phyloP scores from a whole-genome alignment of 2,329 filamentous ascomycete species.

The Botrytis fabae region DNA sequence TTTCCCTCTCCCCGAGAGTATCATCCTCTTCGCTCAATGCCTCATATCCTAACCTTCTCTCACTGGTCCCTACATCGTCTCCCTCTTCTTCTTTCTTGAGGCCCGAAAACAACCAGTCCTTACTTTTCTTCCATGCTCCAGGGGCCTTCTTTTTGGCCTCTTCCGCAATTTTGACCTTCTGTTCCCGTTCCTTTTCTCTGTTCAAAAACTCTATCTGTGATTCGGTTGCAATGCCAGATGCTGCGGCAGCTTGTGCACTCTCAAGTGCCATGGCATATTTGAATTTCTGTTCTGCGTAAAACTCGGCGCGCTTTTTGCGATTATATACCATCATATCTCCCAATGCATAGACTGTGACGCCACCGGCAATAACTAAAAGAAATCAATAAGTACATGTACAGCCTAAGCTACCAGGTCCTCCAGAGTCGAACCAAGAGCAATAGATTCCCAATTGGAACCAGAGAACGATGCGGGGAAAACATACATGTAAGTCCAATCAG shows the following conservation, averaged over 20 bases:
- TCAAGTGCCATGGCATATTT: slow-evolving; percentile 48
- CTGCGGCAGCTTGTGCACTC: slow-evolving; percentile 47
- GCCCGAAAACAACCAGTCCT: slow-evolving; percentile 40
- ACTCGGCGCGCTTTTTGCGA: slow-evolving; percentile 62
- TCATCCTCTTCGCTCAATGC: slow-evolving; percentile 34
- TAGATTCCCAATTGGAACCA: background rate
- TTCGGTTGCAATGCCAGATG: slow-evolving; percentile 47
- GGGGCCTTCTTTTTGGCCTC: slow-evolving; percentile 35
- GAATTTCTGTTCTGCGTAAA: slow-evolving; percentile 52
- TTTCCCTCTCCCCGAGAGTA: slow-evolving; percentile 31
- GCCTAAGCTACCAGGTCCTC: slow-evolving; percentile 24
- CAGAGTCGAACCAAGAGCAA: background rate
- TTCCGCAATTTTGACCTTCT: slow-evolving; percentile 25
- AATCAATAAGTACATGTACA: slow-evolving; percentile 18
- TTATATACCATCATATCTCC: slow-evolving; percentile 69
- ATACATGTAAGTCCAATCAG: slow-evolving; percentile 42
- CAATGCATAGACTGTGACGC: slow-evolving; percentile 63
- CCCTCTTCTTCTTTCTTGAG: slow-evolving; percentile 41
- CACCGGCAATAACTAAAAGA: slow-evolving; percentile 54
- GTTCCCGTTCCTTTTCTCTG: slow-evolving; percentile 56
- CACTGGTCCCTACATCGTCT: slow-evolving; percentile 32
- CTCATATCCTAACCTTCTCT: slow-evolving; percentile 33
- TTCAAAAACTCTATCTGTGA: slow-evolving; percentile 53
- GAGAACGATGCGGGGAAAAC: slow-evolving; percentile 11
- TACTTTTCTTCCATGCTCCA: slow-evolving; percentile 35